Evolutionary conservation across 139 green algal species (phyloP).

Genomic region (Chlorella sp.): DNA sequence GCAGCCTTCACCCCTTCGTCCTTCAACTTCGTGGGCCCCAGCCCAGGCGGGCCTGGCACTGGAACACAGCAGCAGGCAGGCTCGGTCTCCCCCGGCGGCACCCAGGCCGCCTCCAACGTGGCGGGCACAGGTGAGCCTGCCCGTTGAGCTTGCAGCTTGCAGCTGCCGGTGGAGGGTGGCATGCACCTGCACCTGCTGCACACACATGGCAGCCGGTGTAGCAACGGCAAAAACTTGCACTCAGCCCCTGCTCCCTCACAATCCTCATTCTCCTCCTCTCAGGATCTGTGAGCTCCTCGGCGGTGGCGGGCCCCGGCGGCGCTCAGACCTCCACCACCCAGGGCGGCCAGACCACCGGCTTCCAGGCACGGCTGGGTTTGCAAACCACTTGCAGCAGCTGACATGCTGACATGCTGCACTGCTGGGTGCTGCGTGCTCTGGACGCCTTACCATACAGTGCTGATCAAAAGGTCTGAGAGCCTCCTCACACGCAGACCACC

Average conservation of each 20-base stretch:
- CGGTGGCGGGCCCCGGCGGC: slow-evolving; percentile 10
- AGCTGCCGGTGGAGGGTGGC: background rate
- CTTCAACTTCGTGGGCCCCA: slow-evolving; percentile 9
- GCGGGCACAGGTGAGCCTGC: slow-evolving; percentile 6
- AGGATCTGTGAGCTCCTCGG: slow-evolving; percentile 22
- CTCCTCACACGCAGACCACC: slow-evolving; percentile 6
- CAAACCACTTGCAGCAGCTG: too few relatives aligned
- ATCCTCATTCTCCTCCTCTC: background rate
- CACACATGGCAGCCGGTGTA: too few relatives aligned
- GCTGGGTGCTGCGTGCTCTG: too few relatives aligned
- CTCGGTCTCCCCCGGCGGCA: background rate
- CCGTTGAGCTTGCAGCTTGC: background rate
- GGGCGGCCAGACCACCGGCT: slow-evolving; percentile 26
- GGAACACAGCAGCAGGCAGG: slow-evolving; percentile 27
- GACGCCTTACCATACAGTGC: too few relatives aligned
- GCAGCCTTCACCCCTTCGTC: slow-evolving; percentile 4
- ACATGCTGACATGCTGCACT: too few relatives aligned
- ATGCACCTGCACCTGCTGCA: too few relatives aligned
- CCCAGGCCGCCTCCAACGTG: background rate
- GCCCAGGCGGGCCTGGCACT: background rate
- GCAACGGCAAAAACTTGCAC: too few relatives aligned
- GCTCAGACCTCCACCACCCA: slow-evolving; percentile 28
- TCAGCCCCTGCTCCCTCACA: background rate
- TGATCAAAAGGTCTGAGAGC: too few relatives aligned
- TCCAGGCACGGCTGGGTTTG: too few relatives aligned